phyloP scores from a whole-genome alignment of 2,329 filamentous ascomycete species.

The Parastagonospora nodorum region DNA sequence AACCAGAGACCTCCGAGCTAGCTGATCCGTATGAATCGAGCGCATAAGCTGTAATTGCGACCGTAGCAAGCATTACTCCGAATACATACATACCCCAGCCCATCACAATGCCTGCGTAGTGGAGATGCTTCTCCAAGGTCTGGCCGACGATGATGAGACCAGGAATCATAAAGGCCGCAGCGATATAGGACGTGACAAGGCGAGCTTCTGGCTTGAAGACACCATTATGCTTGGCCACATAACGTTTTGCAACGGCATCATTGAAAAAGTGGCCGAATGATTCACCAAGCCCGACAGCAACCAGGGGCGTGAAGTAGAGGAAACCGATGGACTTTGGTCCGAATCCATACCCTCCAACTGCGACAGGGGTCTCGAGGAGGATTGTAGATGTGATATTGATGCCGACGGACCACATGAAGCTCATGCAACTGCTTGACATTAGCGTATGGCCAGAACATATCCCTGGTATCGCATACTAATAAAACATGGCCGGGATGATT shows the following conservation, averaged over 20 bases:
- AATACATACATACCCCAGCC: slow-evolving; percentile 45
- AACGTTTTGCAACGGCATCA: slow-evolving; percentile 39
- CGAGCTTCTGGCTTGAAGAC: slow-evolving; percentile 39
- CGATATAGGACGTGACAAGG: slow-evolving; percentile 40
- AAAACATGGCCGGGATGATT: slow-evolving; percentile 30
- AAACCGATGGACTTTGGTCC: slow-evolving; percentile 28
- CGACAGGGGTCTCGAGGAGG: slow-evolving; percentile 24
- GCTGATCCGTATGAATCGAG: slow-evolving; percentile 42
- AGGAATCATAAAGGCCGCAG: slow-evolving; percentile 36
- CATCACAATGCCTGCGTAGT: slow-evolving; percentile 39
- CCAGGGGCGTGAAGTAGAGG: slow-evolving; percentile 43
- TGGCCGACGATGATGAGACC: slow-evolving; percentile 43
- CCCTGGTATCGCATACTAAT: slow-evolving; percentile 20
- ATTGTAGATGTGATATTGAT: slow-evolving; percentile 35
- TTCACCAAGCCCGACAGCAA: slow-evolving; percentile 41
- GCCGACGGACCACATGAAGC: slow-evolving; percentile 25
- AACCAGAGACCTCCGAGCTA: slow-evolving; percentile 38
- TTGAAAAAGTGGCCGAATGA: slow-evolving; percentile 46
- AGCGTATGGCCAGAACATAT: not conserved
- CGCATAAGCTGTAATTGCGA: slow-evolving; percentile 42
- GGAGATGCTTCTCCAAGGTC: slow-evolving; percentile 39
- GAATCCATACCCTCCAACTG: slow-evolving; percentile 28
- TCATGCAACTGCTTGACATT: not conserved
- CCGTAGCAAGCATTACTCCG: slow-evolving; percentile 38
- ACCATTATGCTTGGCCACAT: slow-evolving; percentile 38